Base-by-base conservation (phyloP, 2,329 filamentous ascomycete species). In the Sclerotinia borealis region DNA sequence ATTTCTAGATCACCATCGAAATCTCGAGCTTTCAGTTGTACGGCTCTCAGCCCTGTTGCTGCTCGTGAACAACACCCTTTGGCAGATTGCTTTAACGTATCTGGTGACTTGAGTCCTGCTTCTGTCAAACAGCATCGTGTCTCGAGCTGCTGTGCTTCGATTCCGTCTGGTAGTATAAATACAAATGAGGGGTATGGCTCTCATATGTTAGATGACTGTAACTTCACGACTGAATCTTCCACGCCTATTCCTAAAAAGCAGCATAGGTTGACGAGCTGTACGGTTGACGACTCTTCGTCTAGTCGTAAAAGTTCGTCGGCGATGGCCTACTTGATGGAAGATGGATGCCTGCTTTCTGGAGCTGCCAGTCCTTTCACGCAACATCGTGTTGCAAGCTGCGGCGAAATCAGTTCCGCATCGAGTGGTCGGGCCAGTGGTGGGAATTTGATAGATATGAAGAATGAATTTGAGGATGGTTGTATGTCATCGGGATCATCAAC, bases 291-390 rank as follows among this genome's bases (percentile, higher is more conserved):
- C 31, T 25, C 29, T 29, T 27, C 22, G n/a, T n/a, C 27, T 19
- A 27, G 27, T 27, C 25, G 22, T 10, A 61, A 55, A 19, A 61
- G 31, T 17, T 55, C 49, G 11, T 10, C 49, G 3, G 7, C 11
- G 19, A 25, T 5, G 10, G 31, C 9, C n/a, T 36, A 36, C 31
- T 15, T 59, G 22, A 36, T 48, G 29, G 43, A 59, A 37, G 56
- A 59, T 49, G 56, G 56, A 48, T 59, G 43, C 13, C 22, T 59
- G 25, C 41, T 59, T 34, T 61, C 59, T 36, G 49, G 59, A 47
- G 31, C 25, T 34, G 37, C 49, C n/a, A 55, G 59, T 17, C 49
- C 59, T 36, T 25, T 45, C 29, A 43, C 45, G 17, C 59, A 61
- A 9, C 59, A 61, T 34, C n/a, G 29, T 36, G 22, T 37, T 37